Evolutionary conservation across 2,329 filamentous ascomycete species (phyloP).

Genomic region (Stemphylium lycopersici): DNA sequence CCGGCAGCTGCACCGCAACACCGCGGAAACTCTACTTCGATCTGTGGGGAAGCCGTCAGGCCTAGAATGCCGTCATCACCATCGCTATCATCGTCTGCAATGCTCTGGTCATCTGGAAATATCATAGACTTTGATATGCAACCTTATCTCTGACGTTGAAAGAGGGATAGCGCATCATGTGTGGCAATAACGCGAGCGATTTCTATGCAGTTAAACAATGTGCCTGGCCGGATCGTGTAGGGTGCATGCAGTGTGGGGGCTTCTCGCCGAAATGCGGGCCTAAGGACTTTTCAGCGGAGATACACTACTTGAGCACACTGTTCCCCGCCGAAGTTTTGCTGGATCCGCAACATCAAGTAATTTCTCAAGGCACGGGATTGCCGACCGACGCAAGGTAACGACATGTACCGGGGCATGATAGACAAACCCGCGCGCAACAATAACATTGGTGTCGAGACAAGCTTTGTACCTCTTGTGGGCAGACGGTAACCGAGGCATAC

Average conservation of each 20-base stretch:
- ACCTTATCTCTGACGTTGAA: conserved; percentile 42
- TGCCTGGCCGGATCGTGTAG: conserved; percentile 18
- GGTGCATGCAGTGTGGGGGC: conserved; percentile 23
- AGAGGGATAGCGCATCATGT: conserved; percentile 31
- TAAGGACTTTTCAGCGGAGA: conserved; percentile 23
- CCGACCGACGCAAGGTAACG: neutral
- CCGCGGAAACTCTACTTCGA: conserved; percentile 26
- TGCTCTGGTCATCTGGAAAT: conserved; percentile 10
- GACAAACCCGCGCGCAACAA: neutral
- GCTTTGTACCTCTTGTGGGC: too few relatives aligned
- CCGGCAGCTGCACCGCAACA: conserved; percentile 12
- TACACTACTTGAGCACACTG: conserved; percentile 13
- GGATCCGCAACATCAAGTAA: neutral
- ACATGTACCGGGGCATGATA: neutral
- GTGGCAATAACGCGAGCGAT: conserved; percentile 14
- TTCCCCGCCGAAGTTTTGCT: neutral
- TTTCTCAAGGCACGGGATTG: neutral
- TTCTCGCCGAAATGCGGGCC: neutral
- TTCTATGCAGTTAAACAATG: conserved; percentile 10
- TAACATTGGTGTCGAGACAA: too few relatives aligned
- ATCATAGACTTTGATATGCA: conserved; percentile 32
- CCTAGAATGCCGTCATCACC: conserved; percentile 26
- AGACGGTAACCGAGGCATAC: too few relatives aligned
- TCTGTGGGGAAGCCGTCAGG: conserved; percentile 30
- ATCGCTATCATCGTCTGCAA: conserved; percentile 6